Evolutionary conservation across 148 eudicot species (phyloP).

Genomic region (Chenopodium album): DNA sequence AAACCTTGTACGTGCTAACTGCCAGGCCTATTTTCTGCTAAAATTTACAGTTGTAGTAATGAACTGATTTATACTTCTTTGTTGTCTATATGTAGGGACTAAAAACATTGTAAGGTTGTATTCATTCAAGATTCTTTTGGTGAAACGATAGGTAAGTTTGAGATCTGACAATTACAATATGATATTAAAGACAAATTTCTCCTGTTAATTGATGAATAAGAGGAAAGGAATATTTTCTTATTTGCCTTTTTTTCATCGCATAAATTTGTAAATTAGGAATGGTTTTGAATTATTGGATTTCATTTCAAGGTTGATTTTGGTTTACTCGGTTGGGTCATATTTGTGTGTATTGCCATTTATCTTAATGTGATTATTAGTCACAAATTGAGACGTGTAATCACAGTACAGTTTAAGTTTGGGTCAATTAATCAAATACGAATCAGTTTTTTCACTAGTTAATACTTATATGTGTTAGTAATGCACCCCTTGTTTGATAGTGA

Average conservation of each 20-base stretch:
- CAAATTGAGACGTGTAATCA: not conserved
- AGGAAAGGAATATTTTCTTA: not conserved
- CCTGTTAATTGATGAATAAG: not conserved
- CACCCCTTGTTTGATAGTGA: no score
- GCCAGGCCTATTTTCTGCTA: not conserved
- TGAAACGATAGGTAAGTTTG: not conserved
- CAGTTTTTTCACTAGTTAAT: no score
- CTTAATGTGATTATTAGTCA: not conserved
- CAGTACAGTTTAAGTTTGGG: no score
- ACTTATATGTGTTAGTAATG: not conserved
- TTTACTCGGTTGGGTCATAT: not conserved
- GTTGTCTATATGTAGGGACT: slow-evolving; percentile 2
- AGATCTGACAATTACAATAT: not conserved
- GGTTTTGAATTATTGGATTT: not conserved
- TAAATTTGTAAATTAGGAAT: not conserved
- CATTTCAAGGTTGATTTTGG: not conserved
- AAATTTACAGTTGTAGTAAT: not conserved
- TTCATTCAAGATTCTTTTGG: not conserved
- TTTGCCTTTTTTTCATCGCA: not conserved
- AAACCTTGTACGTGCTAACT: slow-evolving; percentile 15
- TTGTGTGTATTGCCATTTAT: not conserved
- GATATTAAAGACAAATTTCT: not conserved
- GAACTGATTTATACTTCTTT: not conserved
- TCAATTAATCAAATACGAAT: no score
- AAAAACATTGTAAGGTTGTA: slow-evolving; percentile 4